phyloP scores from a whole-genome alignment of 164 flowering plant species.

The Magnolia kwangsiensis region DNA sequence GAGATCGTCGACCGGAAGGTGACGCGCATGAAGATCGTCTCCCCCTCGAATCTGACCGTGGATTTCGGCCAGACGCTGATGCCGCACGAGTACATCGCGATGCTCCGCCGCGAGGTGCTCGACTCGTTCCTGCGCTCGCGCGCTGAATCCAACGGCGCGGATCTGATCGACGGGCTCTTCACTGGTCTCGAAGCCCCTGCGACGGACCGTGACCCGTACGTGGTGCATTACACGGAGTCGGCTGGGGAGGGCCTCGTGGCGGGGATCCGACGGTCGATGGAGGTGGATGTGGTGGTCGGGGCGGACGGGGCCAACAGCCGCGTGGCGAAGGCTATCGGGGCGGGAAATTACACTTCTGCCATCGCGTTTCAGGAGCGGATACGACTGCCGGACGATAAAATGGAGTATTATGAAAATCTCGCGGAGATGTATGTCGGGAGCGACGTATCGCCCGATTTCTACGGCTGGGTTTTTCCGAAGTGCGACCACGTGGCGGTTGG shows the following conservation, averaged over 20 bases:
- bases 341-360: constrained; percentile 64
- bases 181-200: constrained; percentile 47
- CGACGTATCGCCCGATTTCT: constrained; percentile 72
- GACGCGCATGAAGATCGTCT: constrained; percentile 65
- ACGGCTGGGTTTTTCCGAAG: constrained; percentile 76
- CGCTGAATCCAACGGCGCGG: constrained; percentile 60
- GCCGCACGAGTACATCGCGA: constrained; percentile 63
- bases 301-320: constrained; percentile 81
- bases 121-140: constrained; percentile 71
- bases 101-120: constrained; percentile 75
- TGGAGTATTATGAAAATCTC: constrained; percentile 53
- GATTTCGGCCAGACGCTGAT: constrained; percentile 69
- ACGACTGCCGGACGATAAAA: constrained; percentile 56
- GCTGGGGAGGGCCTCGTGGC: neutral
- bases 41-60: constrained; percentile 68
- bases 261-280: constrained; percentile 24
- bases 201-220: constrained; percentile 37
- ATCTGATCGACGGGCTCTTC: constrained; percentile 47
- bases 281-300: constrained; percentile 69
- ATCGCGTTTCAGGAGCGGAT: constrained; percentile 82
- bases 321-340: constrained; percentile 64
- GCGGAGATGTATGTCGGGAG: constrained; percentile 72
- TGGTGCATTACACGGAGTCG: constrained; percentile 37
- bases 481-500: constrained; percentile 92
- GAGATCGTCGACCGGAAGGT: constrained; percentile 68